Base-by-base conservation (phyloP, 331 rosid species). In the Quercus tomentella region DNA sequence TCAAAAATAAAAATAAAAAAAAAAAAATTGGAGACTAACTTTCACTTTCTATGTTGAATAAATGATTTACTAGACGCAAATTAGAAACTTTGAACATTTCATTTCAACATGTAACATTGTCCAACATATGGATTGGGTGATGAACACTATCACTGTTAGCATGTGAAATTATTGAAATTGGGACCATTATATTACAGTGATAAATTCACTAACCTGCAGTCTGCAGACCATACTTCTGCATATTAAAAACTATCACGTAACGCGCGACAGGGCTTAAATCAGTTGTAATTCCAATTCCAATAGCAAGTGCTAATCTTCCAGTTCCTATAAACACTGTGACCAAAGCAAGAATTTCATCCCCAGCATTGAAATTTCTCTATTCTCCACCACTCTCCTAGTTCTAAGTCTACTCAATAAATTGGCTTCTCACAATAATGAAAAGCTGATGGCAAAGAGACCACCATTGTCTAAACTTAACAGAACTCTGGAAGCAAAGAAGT, bases 221-320 rank as follows among this genome's bases (percentile, higher is more conserved):
- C 97, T 92, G 90, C 22, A 95, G 83, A 68, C 84, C 88, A 83
- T 89, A 92, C 88, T 96, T 95, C 87, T 83, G 84, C 84, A 92
- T 92, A 80, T 94, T 92, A 70, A 86, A 91, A 71, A 63, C 86
- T 0, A 97, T 96, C 31, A 89, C 92, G 20, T 89, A 65, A 77
- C 89, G 71, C 3, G 97, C 94, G 2, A 79, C 76, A 0, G 84
- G 83, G 82, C 92, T 95, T 70, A 91, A 70, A 87, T 95, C 98
- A 1, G 91, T 89, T 1, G 96, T 97, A 56, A 92, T 78, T 6
- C 83, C 86, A 79, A 94, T 78, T 2, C 84, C 93, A 25, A 94
- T 89, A 31, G 97, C 98, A 81, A 94, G 89, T 4, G 97, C 98
- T 22, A 97, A 97, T 72, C 94, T 92, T 52, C 97, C 98, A 25